Conservation (phyloP, 257 asterid genomes). For the Linderniella brevidens region DNA sequence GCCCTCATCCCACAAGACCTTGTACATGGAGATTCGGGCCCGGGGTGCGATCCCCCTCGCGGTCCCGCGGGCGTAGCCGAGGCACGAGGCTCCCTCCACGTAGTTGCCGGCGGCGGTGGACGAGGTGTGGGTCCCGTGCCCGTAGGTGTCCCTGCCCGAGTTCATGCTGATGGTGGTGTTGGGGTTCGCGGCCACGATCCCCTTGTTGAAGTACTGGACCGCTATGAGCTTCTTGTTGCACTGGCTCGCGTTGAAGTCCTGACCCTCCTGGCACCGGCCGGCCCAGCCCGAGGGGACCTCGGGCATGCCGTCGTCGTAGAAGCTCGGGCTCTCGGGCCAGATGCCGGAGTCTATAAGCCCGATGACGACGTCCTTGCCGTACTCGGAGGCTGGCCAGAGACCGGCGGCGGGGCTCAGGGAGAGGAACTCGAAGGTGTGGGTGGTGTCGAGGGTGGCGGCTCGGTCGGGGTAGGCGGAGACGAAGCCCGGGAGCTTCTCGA, state of each 20-base stretch:
- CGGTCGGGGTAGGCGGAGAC: slow-evolving; percentile 22
- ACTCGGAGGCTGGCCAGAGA: slow-evolving; percentile 35
- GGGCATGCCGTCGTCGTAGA: slow-evolving; percentile 22
- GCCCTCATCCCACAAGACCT: slow-evolving; percentile 55
- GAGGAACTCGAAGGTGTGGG: slow-evolving; percentile 30
- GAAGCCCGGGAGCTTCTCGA: slow-evolving; percentile 23
- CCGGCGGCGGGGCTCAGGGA: slow-evolving; percentile 27
- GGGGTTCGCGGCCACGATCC: slow-evolving; percentile 35
- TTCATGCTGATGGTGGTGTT: slow-evolving; percentile 40
- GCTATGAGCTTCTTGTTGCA: slow-evolving; percentile 75
- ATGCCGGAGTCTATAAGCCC: slow-evolving; percentile 39
- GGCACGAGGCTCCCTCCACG: slow-evolving; percentile 30
- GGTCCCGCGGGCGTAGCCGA: slow-evolving; percentile 54
- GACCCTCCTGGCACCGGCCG: slow-evolving; percentile 44
- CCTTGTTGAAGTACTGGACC: slow-evolving; percentile 48
- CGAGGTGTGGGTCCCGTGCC: slow-evolving; percentile 74
- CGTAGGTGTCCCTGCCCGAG: slow-evolving; percentile 41
- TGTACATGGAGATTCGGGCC: slow-evolving; percentile 55
- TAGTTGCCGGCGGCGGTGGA: slow-evolving; percentile 51
- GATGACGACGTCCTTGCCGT: slow-evolving; percentile 34
- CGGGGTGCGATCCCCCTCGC: slow-evolving; percentile 47
- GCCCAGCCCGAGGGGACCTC: slow-evolving; percentile 38
- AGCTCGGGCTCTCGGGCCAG: slow-evolving; percentile 50
- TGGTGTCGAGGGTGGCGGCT: slow-evolving; percentile 28
- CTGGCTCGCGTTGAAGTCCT: slow-evolving; percentile 29